Conservation (phyloP, 352 stramenopile genomes). For the Globisporangium megalacanthum region DNA sequence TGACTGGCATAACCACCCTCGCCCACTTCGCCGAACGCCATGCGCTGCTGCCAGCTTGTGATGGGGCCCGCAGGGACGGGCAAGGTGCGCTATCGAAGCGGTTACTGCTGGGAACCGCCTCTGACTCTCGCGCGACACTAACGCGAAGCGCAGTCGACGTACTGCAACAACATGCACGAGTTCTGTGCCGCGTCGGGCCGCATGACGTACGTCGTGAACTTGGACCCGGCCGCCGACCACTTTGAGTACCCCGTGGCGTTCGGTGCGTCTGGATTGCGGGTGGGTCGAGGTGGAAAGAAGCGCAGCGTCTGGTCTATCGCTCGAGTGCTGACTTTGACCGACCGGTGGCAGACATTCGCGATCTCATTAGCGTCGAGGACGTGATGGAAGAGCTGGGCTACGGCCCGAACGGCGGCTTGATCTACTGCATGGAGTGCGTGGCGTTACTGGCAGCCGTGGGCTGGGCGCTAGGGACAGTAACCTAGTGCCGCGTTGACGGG, state of each 20-base stretch:
- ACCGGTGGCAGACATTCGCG: constrained; percentile 81
- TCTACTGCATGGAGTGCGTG: constrained; percentile 99
- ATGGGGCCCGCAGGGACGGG: constrained; percentile 89
- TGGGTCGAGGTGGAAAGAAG: too few species aligned
- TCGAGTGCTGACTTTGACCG: not conserved
- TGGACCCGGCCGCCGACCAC: constrained; percentile 93
- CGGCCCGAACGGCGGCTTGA: constrained; percentile 96
- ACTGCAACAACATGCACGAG: constrained; percentile 93
- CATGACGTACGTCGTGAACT: constrained; percentile 94
- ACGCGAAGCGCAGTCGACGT: constrained; percentile 68
- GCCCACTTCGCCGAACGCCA: constrained; percentile 19
- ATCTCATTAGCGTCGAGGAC: constrained; percentile 94
- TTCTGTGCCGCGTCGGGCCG: constrained; percentile 80
- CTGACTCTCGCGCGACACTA: not conserved
- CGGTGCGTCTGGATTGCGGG: constrained; percentile 54
- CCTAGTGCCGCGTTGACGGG: not conserved
- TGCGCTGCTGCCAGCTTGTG: constrained; percentile 89
- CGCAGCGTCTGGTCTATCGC: too few species aligned
- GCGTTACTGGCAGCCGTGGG: too few species aligned
- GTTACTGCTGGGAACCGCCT: not conserved
- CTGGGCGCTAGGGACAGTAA: too few species aligned
- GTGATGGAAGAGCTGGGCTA: constrained; percentile 97
- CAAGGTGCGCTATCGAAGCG: constrained; percentile 46
- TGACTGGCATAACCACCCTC: too few species aligned
- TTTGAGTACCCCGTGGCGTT: constrained; percentile 88